Evolutionary conservation across 805 yeast species (phyloP), one percentile per base, ranked within the genome.

Genomic region (Candida awuae): DNA sequence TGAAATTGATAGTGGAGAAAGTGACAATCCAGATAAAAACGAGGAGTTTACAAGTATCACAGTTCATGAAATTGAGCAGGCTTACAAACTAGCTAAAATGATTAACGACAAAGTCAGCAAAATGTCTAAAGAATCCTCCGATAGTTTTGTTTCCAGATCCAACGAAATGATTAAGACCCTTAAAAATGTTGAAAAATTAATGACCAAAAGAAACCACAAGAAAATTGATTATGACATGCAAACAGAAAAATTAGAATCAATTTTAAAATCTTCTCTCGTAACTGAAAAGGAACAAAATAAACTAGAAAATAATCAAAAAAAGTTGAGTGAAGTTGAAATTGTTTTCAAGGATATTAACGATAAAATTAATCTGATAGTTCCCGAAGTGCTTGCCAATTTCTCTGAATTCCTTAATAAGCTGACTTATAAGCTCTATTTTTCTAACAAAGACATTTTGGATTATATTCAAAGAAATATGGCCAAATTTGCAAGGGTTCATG

Each of bases 321-420:
- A 61, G 18, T 32, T 65, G 23, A 55, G 56, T n/a, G 61, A 57
- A 16, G 51, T 58, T 9, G 56, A 56, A 18, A 43, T 46, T 6
- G 50, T 58, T 6, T 71, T 55, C 43, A 47, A 50, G 13, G 63
- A 62, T 16, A 46, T 68, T 15, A 67, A 70, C 46, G 59, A 56
- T 16, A 69, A 67, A 38, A 51, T 65, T n/a, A 62, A 60, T 35
- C 32, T 63, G 4, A 48, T 68, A 3, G 52, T 72, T 6, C 80
- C 80, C 1, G 73, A 71, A 45, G 61, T 65, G 4, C 50, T 70
- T 34, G 55, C 60, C 3, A 61, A 66, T 14, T 47, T 73, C 32
- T 72, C 73, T 26, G 80, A 74, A 46, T 73, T 72, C 42, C 53
- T 73, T 9, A 70, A 64, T 33, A 58, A 60, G 37, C 41, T 73